These are phyloP conservation scores for Thraustochytrium sp. DNA, from an alignment of 352 stramenopile species.

Conservation along the genomic window DNA sequence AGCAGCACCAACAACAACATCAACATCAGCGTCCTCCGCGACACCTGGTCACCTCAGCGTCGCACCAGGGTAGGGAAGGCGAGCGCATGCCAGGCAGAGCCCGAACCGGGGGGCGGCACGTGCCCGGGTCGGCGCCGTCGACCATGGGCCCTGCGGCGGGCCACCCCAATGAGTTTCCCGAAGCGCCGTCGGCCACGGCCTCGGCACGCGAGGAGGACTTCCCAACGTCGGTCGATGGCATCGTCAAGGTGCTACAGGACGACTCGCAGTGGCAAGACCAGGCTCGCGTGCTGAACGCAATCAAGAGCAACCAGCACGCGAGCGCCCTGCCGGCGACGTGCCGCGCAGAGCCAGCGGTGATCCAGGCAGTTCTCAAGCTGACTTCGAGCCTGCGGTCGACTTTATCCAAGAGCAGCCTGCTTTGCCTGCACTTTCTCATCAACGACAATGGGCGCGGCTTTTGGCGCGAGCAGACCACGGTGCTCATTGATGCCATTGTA, in stretches of 20 bases:
- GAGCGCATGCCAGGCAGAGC: background rate
- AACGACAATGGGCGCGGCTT: background rate
- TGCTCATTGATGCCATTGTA: slow-evolving; percentile 31
- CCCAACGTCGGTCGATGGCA: background rate
- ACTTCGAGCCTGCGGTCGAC: slow-evolving; percentile 22
- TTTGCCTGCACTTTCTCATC: slow-evolving; percentile 39
- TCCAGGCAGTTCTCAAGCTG: slow-evolving; percentile 31
- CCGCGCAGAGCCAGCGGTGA: background rate
- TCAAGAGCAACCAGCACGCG: slow-evolving; percentile 26
- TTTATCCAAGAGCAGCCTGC: slow-evolving; percentile 21
- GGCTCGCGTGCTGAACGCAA: background rate
- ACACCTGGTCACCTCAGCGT: too few relatives aligned
- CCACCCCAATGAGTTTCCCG: background rate
- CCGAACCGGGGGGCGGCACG: background rate
- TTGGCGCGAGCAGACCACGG: background rate
- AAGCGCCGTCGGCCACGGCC: background rate
- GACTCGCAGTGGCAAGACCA: slow-evolving; percentile 29
- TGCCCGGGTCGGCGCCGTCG: too few relatives aligned
- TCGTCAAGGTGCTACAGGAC: slow-evolving; percentile 11
- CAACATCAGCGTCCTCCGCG: too few relatives aligned
- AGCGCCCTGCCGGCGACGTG: background rate
- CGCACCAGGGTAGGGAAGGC: too few relatives aligned
- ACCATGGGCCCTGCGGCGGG: too few relatives aligned
- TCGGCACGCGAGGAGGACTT: background rate
- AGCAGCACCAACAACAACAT: background rate